A percentile compares a stretch with the other conserved stretches of the same genome.
phyloP scores from a whole-genome alignment of 306 rosid genomes.

The Cucurbita maxima region DNA sequence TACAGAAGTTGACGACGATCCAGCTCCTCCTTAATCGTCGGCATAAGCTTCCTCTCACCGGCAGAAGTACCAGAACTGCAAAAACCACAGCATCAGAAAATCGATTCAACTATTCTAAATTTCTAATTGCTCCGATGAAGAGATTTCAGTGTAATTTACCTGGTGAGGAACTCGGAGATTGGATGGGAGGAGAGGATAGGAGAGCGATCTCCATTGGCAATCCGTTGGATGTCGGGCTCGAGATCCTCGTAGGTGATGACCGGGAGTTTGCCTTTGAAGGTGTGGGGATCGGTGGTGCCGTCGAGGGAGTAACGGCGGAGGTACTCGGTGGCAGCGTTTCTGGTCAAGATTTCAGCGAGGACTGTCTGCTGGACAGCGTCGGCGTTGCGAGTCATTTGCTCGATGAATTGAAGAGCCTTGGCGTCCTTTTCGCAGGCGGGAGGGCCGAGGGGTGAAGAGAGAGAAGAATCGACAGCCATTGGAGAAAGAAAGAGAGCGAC shows the following conservation, averaged over 20 bases:
- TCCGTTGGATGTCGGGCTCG: constrained; percentile 42
- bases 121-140: no score
- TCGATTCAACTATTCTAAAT: no score
- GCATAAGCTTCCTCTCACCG: constrained; percentile 50
- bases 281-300: constrained; percentile 28
- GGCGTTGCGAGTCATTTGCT: constrained; percentile 34
- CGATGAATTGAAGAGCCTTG: constrained; percentile 36
- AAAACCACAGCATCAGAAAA: no score
- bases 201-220: constrained; percentile 43
- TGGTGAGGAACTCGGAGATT: constrained; percentile 43
- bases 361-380: constrained; percentile 31
- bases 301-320: constrained; percentile 24
- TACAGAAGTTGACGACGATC: constrained; percentile 48
- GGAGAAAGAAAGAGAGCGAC: not conserved
- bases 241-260: constrained; percentile 39
- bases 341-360: constrained; percentile 20
- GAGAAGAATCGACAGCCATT: constrained; percentile 38
- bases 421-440: constrained; percentile 40
- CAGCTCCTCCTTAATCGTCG: constrained; percentile 46
- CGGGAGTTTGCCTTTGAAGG: constrained; percentile 23
- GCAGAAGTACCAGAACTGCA: constrained; percentile 55
- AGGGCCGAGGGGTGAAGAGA: constrained; percentile 32
- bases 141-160: constrained; percentile 4
- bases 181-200: constrained; percentile 44
- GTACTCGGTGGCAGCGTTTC: constrained; percentile 40